Evolutionary conservation across 805 yeast genomes (phyloP), one percentile per base, ranked within the genome.

Genomic region (Candida vaughaniae): DNA sequence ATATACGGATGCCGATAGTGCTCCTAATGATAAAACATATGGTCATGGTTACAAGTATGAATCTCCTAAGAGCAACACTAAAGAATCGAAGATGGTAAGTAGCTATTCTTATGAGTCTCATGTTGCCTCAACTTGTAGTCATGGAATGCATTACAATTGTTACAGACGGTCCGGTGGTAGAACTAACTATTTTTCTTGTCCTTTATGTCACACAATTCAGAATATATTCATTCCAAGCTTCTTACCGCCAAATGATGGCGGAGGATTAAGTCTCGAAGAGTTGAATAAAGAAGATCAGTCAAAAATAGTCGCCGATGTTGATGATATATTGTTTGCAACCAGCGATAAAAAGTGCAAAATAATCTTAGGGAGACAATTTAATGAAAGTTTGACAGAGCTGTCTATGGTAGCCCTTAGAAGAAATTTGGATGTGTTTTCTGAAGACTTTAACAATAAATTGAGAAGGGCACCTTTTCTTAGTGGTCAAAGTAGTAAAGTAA

Each of bases 71-170:
- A 16, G 25, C n/a, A 9, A 18, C n/a, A n/a, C n/a, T 18, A 5
- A 9, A n/a, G 34, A 36, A 16, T 26, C 25, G 15, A 38, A 9
- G 8, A 1, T 10, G 3, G 25, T 38, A 32, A 40, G 37, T 25
- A 33, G 29, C 16, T 11, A 36, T 10, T 37, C 31, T 16, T 47
- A 53, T 30, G 56, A 55, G 31, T 50, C 39, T 12, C 44, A 35
- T 18, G 65, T 71, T 8, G 57, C 69, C 4, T 55, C 66, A 3
- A 65, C 73, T 10, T 77, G 82, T 60, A 71, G 75, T 2, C 82
- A 77, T 51, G 75, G 73, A 3, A 66, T 75, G 63, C 82, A 77
- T 48, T 62, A 55, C 40, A 45, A 51, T 22, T 77, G 82, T 47
- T 73, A 62, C 42, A 50, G 58, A 29, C 55, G 62, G 15, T 58